phyloP scores from a whole-genome alignment of 352 stramenopile species.

The Phytopythium ostracodes region DNA sequence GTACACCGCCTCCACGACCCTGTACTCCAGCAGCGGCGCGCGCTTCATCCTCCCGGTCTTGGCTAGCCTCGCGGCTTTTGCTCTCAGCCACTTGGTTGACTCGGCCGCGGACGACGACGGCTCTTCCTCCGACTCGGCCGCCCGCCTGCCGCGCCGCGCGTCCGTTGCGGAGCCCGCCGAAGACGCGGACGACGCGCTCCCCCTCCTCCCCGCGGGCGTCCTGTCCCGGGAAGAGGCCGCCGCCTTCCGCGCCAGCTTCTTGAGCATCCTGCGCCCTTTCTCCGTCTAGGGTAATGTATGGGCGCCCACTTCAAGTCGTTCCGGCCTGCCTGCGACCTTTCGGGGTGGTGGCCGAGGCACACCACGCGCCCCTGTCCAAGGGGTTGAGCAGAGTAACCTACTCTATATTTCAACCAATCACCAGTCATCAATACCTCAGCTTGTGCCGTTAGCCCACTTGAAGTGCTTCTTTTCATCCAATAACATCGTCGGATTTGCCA shows the following conservation, averaged over 20 bases:
- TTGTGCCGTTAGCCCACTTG: constrained; percentile 1
- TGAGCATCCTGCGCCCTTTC: neutral
- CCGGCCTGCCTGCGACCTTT: constrained; percentile 9
- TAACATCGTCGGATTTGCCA: neutral
- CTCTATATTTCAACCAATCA: constrained; percentile 10
- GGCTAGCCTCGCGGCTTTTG: constrained; percentile 23
- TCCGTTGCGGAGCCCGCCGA: neutral
- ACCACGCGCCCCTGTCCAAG: neutral
- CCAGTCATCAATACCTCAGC: too few species aligned
- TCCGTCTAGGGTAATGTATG: neutral
- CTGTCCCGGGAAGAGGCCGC: neutral
- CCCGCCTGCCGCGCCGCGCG: neutral
- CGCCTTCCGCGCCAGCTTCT: constrained; percentile 20
- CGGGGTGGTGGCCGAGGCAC: neutral
- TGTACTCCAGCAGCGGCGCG: constrained; percentile 39
- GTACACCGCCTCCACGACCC: constrained; percentile 44
- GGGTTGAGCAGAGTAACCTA: neutral
- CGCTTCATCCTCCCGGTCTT: constrained; percentile 45
- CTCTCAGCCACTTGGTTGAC: constrained; percentile 4
- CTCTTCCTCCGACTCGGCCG: neutral
- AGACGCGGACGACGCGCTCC: neutral
- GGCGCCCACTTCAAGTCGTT: neutral
- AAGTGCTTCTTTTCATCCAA: constrained; percentile 5
- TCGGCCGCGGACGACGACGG: neutral
- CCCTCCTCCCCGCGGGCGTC: constrained; percentile 10